These are phyloP conservation scores for Novymonas esmeraldas DNA, from an alignment of 208 protist genomes.

Conservation along the genomic window DNA sequence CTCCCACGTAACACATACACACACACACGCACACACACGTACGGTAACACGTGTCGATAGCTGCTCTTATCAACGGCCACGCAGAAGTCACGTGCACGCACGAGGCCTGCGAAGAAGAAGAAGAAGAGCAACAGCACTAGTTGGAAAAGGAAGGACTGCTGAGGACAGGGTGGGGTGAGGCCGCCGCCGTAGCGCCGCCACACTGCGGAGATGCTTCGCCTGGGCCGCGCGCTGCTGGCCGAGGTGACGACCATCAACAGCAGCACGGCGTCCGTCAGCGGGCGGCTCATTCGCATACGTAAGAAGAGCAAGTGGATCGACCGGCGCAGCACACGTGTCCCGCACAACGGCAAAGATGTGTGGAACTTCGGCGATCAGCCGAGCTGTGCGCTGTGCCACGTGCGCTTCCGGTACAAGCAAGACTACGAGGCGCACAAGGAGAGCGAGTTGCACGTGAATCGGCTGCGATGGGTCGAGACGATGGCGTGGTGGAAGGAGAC, in stretches of 20 bases:
- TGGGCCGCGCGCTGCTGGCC: constrained; percentile 41
- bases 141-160: too few relatives aligned
- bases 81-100: too few relatives aligned
- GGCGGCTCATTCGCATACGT: constrained; percentile 84
- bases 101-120: too few relatives aligned
- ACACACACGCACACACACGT: too few relatives aligned
- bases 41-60: too few relatives aligned
- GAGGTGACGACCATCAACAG: constrained; percentile 79
- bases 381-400: constrained; percentile 87
- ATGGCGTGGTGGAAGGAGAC: constrained; percentile 83
- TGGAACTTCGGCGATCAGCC: constrained; percentile 88
- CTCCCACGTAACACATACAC: too few relatives aligned
- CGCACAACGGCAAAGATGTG: constrained; percentile 88
- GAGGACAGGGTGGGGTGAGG: too few relatives aligned
- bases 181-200: too few relatives aligned
- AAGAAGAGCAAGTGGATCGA: constrained; percentile 93
- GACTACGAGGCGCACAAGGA: constrained; percentile 93
- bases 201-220: constrained; percentile 65
- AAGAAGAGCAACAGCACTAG: too few relatives aligned
- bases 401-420: constrained; percentile 91
- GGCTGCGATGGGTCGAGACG: constrained; percentile 87
- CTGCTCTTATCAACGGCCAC: too few relatives aligned
- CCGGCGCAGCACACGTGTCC: constrained; percentile 77
- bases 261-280: constrained; percentile 73
- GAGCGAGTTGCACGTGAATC: constrained; percentile 85